Percentiles rank a stretch among this genome's conserved stretches.
These are phyloP conservation scores for Fibroporia radiculosa DNA, from an alignment of 768 basidiomycete genomes.

Conservation along the genomic window DNA sequence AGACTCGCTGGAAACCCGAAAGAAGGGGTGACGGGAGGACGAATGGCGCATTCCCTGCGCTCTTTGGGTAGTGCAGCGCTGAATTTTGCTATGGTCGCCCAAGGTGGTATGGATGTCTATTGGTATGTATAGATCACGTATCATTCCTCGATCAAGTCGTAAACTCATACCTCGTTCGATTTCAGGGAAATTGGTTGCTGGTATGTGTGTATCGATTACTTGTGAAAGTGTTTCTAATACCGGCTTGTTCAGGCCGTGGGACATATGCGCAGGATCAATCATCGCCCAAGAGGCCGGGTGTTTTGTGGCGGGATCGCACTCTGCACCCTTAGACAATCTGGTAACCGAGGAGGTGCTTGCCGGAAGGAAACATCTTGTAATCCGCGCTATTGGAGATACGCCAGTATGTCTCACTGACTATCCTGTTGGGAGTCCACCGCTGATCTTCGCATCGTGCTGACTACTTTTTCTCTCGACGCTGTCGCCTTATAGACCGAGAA, in stretches of 20 bases:
- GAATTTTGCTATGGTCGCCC: conserved; percentile 79
- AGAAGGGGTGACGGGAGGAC: conserved; percentile 55
- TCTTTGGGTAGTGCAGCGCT: conserved; percentile 80
- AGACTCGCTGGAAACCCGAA: conserved; percentile 68
- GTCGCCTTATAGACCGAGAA: conserved; percentile 45
- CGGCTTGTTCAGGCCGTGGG: conserved; percentile 54
- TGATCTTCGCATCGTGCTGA: background rate
- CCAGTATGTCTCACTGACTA: conserved; percentile 28
- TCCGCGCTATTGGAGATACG: conserved; percentile 60
- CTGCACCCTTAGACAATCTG: conserved; percentile 31
- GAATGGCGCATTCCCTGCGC: conserved; percentile 80
- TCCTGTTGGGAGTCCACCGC: background rate
- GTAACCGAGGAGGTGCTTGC: conserved; percentile 64
- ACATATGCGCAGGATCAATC: conserved; percentile 84
- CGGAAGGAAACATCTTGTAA: conserved; percentile 76
- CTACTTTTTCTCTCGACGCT: background rate
- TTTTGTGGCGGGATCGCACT: conserved; percentile 64
- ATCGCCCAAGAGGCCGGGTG: conserved; percentile 89
- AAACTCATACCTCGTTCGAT: conserved; percentile 25
- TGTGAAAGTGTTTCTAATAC: background rate
- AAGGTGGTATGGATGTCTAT: conserved; percentile 82
- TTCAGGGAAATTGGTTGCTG: conserved; percentile 75
- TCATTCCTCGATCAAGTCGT: conserved; percentile 1
- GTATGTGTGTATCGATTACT: conserved; percentile 25
- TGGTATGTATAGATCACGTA: conserved; percentile 70